Percentiles rank a stretch among this genome's conserved stretches.
phyloP scores from a whole-genome alignment of 2,329 filamentous ascomycete species.

The Botrytis deweyae region DNA sequence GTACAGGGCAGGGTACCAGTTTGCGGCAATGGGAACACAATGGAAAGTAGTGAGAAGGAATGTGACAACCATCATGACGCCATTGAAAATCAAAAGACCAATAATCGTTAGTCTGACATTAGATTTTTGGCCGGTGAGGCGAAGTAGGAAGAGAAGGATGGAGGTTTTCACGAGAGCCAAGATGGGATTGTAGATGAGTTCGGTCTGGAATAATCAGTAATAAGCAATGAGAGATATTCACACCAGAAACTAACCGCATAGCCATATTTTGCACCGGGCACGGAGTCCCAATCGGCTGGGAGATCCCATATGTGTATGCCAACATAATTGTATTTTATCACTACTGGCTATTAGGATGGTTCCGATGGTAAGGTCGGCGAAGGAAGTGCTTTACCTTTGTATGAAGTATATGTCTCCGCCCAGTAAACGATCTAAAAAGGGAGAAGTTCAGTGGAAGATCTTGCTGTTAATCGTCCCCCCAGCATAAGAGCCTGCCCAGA shows the following conservation, averaged over 20 bases:
- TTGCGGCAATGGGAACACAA: slow-evolving; percentile 24
- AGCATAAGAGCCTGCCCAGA: background rate
- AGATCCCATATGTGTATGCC: slow-evolving; percentile 2
- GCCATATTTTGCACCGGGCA: background rate
- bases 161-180: slow-evolving; percentile 48
- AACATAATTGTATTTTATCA: background rate
- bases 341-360: background rate
- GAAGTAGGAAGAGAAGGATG: slow-evolving; percentile 47
- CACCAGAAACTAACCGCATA: background rate
- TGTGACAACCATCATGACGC: slow-evolving; percentile 8
- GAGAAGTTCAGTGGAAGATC: background rate
- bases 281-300: background rate
- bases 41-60: slow-evolving; percentile 15
- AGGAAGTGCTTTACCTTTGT: background rate
- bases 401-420: slow-evolving; percentile 13
- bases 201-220: background rate
- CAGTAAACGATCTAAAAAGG: background rate
- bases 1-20: slow-evolving; percentile 16
- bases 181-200: slow-evolving; percentile 45
- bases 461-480: background rate
- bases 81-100: slow-evolving; percentile 23
- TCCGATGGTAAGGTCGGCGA: background rate
- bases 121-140: slow-evolving; percentile 43
- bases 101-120: slow-evolving; percentile 40
- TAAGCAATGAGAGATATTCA: background rate